A percentile compares a stretch with the other conserved stretches of the same genome.
Conservation (phyloP, 2,329 filamentous ascomycete genomes). For the Cytospora schulzeri region DNA sequence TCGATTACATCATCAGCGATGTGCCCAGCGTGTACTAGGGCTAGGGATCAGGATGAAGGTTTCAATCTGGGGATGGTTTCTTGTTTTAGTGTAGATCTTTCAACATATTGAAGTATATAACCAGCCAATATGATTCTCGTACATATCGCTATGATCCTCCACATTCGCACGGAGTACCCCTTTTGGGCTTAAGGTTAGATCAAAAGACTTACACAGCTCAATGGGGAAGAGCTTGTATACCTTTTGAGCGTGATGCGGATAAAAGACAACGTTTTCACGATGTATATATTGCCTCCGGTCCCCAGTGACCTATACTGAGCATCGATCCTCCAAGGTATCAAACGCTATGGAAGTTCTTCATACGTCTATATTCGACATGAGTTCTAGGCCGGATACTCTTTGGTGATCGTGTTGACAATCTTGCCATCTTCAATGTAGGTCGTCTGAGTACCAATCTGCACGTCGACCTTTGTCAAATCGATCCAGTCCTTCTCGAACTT, state of each 20-base stretch:
- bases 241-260: too few species aligned
- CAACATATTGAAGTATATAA: neutral
- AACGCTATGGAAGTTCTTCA: too few species aligned
- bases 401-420: conserved; percentile 21
- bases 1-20: conserved; percentile 31
- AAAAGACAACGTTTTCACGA: too few species aligned
- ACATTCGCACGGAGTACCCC: too few species aligned
- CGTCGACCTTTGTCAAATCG: conserved; percentile 22
- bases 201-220: too few species aligned
- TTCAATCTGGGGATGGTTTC: neutral
- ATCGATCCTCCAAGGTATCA: too few species aligned
- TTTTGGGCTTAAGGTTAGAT: neutral
- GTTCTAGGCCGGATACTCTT: neutral
- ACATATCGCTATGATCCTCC: too few species aligned
- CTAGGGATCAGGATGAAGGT: neutral
- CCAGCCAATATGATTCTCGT: too few species aligned
- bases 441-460: conserved; percentile 26
- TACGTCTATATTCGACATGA: too few species aligned
- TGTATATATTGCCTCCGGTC: too few species aligned
- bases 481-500: conserved; percentile 29
- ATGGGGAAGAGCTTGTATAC: too few species aligned
- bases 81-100: neutral
- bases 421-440: conserved; percentile 27
- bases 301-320: neutral
- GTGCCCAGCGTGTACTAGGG: conserved; percentile 32